These are phyloP conservation scores for Phytophthora capsici DNA, from an alignment of 352 stramenopile species.

Conservation along the genomic window DNA sequence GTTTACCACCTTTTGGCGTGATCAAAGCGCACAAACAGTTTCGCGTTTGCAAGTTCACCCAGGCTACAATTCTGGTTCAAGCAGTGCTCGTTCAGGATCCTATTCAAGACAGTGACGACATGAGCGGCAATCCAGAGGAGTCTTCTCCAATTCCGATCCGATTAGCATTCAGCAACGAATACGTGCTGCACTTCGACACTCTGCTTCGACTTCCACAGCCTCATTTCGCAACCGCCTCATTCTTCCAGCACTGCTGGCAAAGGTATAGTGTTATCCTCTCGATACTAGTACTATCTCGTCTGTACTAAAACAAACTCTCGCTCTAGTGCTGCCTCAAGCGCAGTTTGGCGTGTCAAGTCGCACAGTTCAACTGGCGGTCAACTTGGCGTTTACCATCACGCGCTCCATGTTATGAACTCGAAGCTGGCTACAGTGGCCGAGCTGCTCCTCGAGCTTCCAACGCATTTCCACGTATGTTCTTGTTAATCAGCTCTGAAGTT, in stretches of 20 bases:
- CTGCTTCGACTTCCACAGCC: constrained; percentile 42
- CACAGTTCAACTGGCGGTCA: constrained; percentile 6
- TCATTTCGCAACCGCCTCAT: constrained; percentile 41
- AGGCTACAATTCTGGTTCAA: constrained; percentile 62
- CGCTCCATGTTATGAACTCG: constrained; percentile 35
- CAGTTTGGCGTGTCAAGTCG: constrained; percentile 19
- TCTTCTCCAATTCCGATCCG: constrained; percentile 19
- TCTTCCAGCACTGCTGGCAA: constrained; percentile 66
- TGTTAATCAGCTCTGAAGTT: too few relatives aligned
- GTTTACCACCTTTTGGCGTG: constrained; percentile 58
- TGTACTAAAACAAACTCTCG: constrained; percentile 1
- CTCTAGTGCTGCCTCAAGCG: constrained; percentile 17
- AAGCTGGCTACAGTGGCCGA: constrained; percentile 50
- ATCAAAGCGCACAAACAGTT: constrained; percentile 77
- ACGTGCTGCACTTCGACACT: constrained; percentile 59
- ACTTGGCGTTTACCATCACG: constrained; percentile 49
- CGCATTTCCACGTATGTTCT: constrained; percentile 60
- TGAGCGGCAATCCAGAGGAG: constrained; percentile 11
- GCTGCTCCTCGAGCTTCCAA: constrained; percentile 62
- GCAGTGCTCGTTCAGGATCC: constrained; percentile 56
- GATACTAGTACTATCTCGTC: background rate
- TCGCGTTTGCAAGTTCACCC: constrained; percentile 64
- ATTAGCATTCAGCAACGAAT: constrained; percentile 49
- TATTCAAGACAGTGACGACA: constrained; percentile 32
- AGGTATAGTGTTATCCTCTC: constrained; percentile 26